Evolutionary conservation across 192 early-diverging fungal species (phyloP), one percentile per base, ranked within the genome.

Genomic region (Diversispora eburnea): DNA sequence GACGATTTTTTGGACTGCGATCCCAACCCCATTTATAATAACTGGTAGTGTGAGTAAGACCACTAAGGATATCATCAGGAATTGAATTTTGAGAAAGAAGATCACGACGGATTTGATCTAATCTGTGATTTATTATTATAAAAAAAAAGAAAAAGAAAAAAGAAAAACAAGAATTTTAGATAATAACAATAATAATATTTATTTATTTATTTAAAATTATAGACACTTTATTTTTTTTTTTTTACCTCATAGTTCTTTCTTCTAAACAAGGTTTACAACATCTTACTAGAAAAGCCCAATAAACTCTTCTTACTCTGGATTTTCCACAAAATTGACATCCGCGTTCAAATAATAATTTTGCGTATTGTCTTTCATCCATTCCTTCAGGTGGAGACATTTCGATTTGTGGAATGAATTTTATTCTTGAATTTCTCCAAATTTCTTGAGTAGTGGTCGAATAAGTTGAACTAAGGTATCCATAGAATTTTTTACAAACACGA

Each of bases 321-420:
- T 33, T 67, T 49, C 46, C 46, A 67, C 65, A 67, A 67, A 67
- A 67, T 67, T 67, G 65, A 67, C 65, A 67, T 9, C 65, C 65
- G 3, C 65, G 45, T 33, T 52, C 65, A 47, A n/a, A 33, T 20
- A 67, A 6, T 3, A 67, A 17, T 8, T 52, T 67, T 6, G 49
- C 65, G 12, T 67, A 67, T 33, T 10, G 49, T 33, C 43, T n/a
- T 52, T 67, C 65, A n/a, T 45, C 46, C 65, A 67, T 67, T 20
- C 45, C 46, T 20, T 67, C 65, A 51, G 65, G 65, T 25, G 65
- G 65, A 15, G 65, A 47, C 47, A 67, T 55, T 63, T 73, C n/a
- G 4, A 63, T 25, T 19, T 47, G 63, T n/a, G 20, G 58, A 39
- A 73, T 39, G 41, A 19, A 63, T 41, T 13, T 19, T 6, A 52